Evolutionary conservation across 2,329 filamentous ascomycete species (phyloP), one percentile per base, ranked within the genome.

Genomic region (Colletotrichum melonis): DNA sequence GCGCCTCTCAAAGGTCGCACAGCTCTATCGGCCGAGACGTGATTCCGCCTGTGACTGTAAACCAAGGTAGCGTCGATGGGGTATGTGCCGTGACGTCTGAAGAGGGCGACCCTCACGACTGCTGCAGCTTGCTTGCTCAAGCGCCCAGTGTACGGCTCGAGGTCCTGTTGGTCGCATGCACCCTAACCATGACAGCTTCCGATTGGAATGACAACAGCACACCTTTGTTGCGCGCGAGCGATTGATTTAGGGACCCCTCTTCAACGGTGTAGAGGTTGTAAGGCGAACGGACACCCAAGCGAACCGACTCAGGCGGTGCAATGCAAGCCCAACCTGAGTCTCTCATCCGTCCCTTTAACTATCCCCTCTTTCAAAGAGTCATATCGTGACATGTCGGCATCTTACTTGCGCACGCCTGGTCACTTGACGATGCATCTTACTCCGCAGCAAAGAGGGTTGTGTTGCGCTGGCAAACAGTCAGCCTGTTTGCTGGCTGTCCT

Each of bases 311-410:
- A 49, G 46, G 42, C 42, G 46, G 62, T 56, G 42, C 26, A 58
- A 69, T 73, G 67, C 55, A 70, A 71, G 67, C 67, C 67, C 56
- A 60, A 73, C 56, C 12, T 62, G 24, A 30, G 52, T 55, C 62
- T 73, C 24, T 56, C 67, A 62, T 60, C 54, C 54, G 22, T 58
- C 26, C 28, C 32, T 69, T 24, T 63, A 49, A 26, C 28, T 46
- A 46, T 57, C 52, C 67, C 60, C 38, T 59, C 62, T 63, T 26
- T 62, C 60, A 42, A 65, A 55, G 67, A 73, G 46, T 73, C 67
- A 73, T 65, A 73, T 73, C 60, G 71, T 73, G 71, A 73, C 71
- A 73, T 73, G 71, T 73, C 67, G 54, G 56, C 67, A 73, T 73
- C 67, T 62, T 73, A 73, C 67, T 73, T 73, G 71, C 56, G 67